Base-by-base conservation (phyloP, 2,329 filamentous ascomycete genomes). In the Orbilia blumenaviensis region DNA sequence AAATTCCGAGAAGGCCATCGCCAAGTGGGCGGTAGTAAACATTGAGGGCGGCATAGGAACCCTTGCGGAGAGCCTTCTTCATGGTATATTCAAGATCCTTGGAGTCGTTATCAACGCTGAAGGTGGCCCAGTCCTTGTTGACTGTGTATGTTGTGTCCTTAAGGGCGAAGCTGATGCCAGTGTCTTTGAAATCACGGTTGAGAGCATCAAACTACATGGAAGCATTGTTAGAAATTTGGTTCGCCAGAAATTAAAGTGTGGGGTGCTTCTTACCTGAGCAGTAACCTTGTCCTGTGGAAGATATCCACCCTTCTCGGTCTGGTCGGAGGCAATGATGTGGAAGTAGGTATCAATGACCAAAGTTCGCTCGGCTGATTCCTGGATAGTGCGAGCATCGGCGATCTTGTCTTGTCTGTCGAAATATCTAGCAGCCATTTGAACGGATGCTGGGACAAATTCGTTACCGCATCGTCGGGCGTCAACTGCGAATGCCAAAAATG, bases 61-160 rank as follows among this genome's bases (percentile, higher is more conserved):
- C 83, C 80, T 84, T 82, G 80, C 84, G 84, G 56, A 86, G 83
- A 18, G 83, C 78, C n/a, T 79, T 80, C 82, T 86, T 86, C 84
- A 86, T 86, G 58, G 80, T 81, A 29, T 83, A 73, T 79, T 85
- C 83, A 12, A 62, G 9, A 14, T 76, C 60, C 60, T 79, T 77
- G 50, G 76, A 58, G 78, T 84, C 85, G 14, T 75, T 78, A 36
- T 72, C 67, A 21, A 72, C 67, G 67, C 67, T 72, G 67, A 72
- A 72, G 29, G 67, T 72, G 25, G 84, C 84, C 85, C 85, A 87
- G 78, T 81, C 81, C 16, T 81, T 41, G 82, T 87, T 86, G 79
- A 86, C 81, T 27, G 86, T 86, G 78, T 82, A 84, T 67, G 84
- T 84, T 18, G 81, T 85, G 68, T 82, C 82, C 16, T 83, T 81